Percentiles rank a stretch among this genome's conserved stretches.
Evolutionary conservation across 306 rosid species (phyloP).

Genomic region (Fagus sylvatica): DNA sequence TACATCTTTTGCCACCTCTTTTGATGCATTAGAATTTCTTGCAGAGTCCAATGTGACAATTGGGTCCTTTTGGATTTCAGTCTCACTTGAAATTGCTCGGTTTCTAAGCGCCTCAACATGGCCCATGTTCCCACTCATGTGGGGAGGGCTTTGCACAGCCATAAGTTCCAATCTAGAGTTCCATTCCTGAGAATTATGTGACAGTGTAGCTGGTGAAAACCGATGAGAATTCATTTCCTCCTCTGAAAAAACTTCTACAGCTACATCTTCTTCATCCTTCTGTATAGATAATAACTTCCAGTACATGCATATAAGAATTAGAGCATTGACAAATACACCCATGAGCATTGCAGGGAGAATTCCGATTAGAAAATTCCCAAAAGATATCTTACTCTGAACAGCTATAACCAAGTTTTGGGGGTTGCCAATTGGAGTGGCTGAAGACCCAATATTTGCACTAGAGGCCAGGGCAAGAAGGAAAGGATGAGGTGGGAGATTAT

Average conservation of each 20-base stretch:
- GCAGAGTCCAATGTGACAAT: slow-evolving; percentile 29
- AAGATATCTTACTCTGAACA: slow-evolving; percentile 66
- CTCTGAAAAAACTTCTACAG: slow-evolving; percentile 34
- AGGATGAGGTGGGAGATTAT: slow-evolving; percentile 88
- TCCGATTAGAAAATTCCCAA: slow-evolving; percentile 61
- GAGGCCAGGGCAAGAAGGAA: slow-evolving; percentile 91
- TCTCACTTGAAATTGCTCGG: slow-evolving; percentile 27
- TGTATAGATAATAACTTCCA: slow-evolving; percentile 62
- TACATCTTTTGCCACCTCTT: slow-evolving; percentile 40
- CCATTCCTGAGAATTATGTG: slow-evolving; percentile 69
- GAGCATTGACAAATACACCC: slow-evolving; percentile 65
- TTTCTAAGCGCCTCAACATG: slow-evolving; percentile 42
- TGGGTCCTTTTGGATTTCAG: slow-evolving; percentile 44
- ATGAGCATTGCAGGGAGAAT: slow-evolving; percentile 76
- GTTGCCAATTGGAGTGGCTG: slow-evolving; percentile 92
- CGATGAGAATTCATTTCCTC: slow-evolving; percentile 69
- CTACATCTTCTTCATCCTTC: slow-evolving; percentile 64
- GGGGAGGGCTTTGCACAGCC: slow-evolving; percentile 40
- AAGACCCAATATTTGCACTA: slow-evolving; percentile 86
- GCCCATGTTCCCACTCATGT: neutral
- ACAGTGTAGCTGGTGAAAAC: slow-evolving; percentile 82
- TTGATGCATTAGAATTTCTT: slow-evolving; percentile 45
- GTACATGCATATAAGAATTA: slow-evolving; percentile 51
- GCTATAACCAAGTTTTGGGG: slow-evolving; percentile 89
- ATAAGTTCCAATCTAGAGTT: slow-evolving; percentile 33